phyloP scores from a whole-genome alignment of 805 yeast species.

The Scheffersomyces lignosus region DNA sequence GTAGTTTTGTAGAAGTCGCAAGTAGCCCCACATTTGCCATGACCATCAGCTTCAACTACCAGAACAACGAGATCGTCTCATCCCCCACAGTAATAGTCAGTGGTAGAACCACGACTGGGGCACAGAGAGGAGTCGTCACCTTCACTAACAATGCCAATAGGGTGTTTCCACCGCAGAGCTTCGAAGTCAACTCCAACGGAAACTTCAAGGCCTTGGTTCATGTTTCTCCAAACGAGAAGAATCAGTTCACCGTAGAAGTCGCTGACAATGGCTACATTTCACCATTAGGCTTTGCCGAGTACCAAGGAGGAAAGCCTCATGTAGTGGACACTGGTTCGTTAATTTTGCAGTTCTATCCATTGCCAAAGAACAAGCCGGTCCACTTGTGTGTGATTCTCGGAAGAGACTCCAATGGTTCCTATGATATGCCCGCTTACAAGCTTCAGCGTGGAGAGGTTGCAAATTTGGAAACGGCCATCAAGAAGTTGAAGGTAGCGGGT shows the following conservation, averaged over 20 bases:
- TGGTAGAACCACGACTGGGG: conserved; percentile 22
- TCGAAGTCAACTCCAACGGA: conserved; percentile 61
- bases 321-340: conserved; percentile 25
- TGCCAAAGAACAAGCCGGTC: conserved; percentile 68
- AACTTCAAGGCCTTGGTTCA: conserved; percentile 76
- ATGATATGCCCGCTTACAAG: conserved; percentile 65
- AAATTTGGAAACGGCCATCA: conserved; percentile 65
- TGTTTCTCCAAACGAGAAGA: conserved; percentile 62
- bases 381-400: conserved; percentile 79
- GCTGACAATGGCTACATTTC: conserved; percentile 38
- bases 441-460: conserved; percentile 56
- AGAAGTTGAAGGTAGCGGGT: conserved; percentile 77
- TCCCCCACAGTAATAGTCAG: conserved; percentile 39
- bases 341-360: conserved; percentile 40
- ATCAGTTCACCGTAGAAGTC: conserved; percentile 54
- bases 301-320: conserved; percentile 10
- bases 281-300: conserved; percentile 24
- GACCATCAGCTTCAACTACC: conserved; percentile 31
- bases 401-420: conserved; percentile 66
- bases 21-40: too few species aligned
- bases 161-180: conserved; percentile 66
- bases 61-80: conserved; percentile 37
- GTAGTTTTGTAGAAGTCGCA: too few species aligned
- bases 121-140: conserved; percentile 26
- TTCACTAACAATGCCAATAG: conserved; percentile 32